Evolutionary conservation across 2,329 filamentous ascomycete species (phyloP).

Genomic region (Annulohypoxylon truncatum): DNA sequence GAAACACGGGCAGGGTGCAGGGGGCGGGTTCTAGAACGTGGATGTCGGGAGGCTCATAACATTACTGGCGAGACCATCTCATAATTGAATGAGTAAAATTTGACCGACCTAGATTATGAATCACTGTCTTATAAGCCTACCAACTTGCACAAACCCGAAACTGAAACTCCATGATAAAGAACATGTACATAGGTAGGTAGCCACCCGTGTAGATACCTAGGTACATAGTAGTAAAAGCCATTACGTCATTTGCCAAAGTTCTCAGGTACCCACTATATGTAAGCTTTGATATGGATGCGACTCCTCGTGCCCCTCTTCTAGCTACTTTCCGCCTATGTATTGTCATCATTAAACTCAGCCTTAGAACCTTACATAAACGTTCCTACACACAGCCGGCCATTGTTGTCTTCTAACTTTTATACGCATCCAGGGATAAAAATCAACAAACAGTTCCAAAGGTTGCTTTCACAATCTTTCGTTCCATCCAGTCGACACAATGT

Average conservation of each 20-base stretch:
- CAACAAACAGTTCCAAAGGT: not conserved
- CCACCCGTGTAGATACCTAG: no score
- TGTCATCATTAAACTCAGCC: not conserved
- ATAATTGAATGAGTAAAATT: constrained; percentile 2
- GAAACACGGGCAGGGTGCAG: not conserved
- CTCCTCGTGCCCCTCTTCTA: constrained; percentile 12
- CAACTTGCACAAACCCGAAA: not conserved
- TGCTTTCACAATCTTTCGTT: not conserved
- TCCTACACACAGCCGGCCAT: not conserved
- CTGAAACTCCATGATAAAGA: not conserved
- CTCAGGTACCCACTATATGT: not conserved
- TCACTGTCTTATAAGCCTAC: not conserved
- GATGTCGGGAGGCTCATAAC: not conserved
- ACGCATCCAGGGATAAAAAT: not conserved
- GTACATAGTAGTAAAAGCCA: no score
- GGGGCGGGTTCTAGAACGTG: not conserved
- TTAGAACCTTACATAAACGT: not conserved
- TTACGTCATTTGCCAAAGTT: not conserved
- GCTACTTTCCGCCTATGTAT: no score
- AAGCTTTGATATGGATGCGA: no score
- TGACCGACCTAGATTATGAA: not conserved
- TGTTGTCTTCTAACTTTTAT: not conserved
- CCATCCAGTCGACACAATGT: constrained; percentile 51
- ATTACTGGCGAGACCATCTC: not conserved
- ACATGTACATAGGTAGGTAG: no score